phyloP scores from a whole-genome alignment of 306 rosid species.

The Prosopis cineraria region DNA sequence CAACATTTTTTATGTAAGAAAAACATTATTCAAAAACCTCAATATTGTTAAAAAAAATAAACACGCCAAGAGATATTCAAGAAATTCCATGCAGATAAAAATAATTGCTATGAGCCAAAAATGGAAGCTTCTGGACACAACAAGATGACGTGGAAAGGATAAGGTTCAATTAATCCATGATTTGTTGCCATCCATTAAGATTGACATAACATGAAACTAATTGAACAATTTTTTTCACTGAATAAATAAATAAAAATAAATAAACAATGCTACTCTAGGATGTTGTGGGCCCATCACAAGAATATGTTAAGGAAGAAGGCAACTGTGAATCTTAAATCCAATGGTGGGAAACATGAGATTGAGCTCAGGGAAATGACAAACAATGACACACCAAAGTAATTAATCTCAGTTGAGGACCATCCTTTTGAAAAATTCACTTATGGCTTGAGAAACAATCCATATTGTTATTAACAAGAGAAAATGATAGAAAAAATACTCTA shows the following conservation, averaged over 20 bases:
- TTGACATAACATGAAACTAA: neutral
- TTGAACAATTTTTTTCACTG: neutral
- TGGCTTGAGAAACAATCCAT: too few relatives aligned
- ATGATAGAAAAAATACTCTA: too few relatives aligned
- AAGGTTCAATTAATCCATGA: neutral
- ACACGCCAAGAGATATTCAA: neutral
- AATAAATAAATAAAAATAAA: neutral
- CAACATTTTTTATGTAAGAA: neutral
- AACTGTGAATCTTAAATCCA: neutral
- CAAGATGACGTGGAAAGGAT: neutral
- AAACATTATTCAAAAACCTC: neutral
- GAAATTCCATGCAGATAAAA: neutral
- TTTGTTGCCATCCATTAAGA: neutral
- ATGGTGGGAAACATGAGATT: neutral
- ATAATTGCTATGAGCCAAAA: slow-evolving; percentile 21
- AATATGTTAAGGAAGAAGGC: neutral
- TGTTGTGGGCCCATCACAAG: neutral
- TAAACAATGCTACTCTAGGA: neutral
- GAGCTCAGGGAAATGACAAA: neutral
- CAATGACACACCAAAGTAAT: neutral
- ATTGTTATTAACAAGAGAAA: too few relatives aligned
- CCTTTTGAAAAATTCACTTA: neutral
- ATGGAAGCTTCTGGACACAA: neutral
- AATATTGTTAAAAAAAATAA: neutral
- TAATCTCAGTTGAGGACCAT: neutral